phyloP scores from a whole-genome alignment of 2,329 filamentous ascomycete genomes.

The Arthrobotrys iridis region DNA sequence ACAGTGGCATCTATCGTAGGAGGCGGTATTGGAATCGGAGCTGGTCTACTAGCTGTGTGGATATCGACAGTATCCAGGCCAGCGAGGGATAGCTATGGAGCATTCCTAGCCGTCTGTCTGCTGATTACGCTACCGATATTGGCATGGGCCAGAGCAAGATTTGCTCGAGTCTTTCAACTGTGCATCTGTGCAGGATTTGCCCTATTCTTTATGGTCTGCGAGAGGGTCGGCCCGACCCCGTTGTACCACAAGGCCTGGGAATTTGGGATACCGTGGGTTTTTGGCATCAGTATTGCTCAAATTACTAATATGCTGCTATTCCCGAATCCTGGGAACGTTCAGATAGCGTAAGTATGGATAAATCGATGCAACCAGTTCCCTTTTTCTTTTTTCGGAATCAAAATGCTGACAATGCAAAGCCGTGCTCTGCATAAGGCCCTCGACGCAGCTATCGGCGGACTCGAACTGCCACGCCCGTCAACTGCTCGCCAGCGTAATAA shows the following conservation, averaged over 20 bases:
- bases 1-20: slow-evolving; percentile 67
- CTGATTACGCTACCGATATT: slow-evolving; percentile 67
- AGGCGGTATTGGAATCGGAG: slow-evolving; percentile 67
- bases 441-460: slow-evolving; percentile 59
- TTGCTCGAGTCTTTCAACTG: slow-evolving; percentile 68
- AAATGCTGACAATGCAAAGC: slow-evolving; percentile 49
- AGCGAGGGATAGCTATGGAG: slow-evolving; percentile 69
- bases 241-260: slow-evolving; percentile 59
- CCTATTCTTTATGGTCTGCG: slow-evolving; percentile 65
- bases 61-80: slow-evolving; percentile 61
- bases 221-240: slow-evolving; percentile 62
- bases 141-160: slow-evolving; percentile 68
- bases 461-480: slow-evolving; percentile 62
- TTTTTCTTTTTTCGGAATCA: no score
- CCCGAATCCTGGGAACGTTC: slow-evolving; percentile 69
- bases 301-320: slow-evolving; percentile 65
- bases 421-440: slow-evolving; percentile 56
- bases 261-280: slow-evolving; percentile 68
- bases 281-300: slow-evolving; percentile 68
- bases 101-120: slow-evolving; percentile 68
- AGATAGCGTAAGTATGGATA: slow-evolving; percentile 63
- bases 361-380: no score
- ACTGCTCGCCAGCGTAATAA: slow-evolving; percentile 62
- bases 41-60: slow-evolving; percentile 67
- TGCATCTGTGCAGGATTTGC: slow-evolving; percentile 69